phyloP scores from a whole-genome alignment of 352 stramenopile genomes.

The Globisporangium echinulatum region DNA sequence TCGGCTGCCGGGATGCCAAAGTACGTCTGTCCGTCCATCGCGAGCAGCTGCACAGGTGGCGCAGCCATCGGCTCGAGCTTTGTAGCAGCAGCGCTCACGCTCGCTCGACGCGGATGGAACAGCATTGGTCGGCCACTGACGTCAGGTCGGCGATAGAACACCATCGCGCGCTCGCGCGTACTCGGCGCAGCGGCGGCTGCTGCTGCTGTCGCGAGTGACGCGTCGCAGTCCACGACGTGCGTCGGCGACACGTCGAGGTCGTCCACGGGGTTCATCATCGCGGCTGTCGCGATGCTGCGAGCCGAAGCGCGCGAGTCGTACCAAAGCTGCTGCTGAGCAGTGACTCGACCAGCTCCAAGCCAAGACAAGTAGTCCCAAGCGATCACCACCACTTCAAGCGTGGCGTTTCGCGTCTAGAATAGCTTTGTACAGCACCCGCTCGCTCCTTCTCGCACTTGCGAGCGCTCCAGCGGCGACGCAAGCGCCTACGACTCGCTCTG shows the following conservation, averaged over 20 bases:
- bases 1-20: constrained; percentile 27
- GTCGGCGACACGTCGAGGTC: constrained; percentile 15
- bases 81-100: neutral
- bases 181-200: neutral
- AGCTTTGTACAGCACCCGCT: neutral
- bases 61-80: neutral
- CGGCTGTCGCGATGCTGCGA: neutral
- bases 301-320: too few species aligned
- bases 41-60: constrained; percentile 43
- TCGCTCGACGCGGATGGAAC: constrained; percentile 5
- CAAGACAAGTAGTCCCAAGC: neutral
- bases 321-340: too few species aligned
- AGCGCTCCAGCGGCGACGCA: too few species aligned
- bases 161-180: constrained; percentile 23
- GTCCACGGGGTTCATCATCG: constrained; percentile 34
- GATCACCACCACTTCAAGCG: neutral
- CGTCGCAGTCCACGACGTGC: constrained; percentile 1
- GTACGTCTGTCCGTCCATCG: constrained; percentile 31
- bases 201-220: neutral
- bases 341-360: neutral
- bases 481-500: too few species aligned
- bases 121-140: constrained; percentile 27
- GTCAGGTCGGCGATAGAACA: constrained; percentile 42
- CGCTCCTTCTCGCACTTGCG: neutral
- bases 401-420: neutral